These are phyloP conservation scores for Solanum chacoense DNA, from an alignment of 305 asterid species.

Conservation along the genomic window DNA sequence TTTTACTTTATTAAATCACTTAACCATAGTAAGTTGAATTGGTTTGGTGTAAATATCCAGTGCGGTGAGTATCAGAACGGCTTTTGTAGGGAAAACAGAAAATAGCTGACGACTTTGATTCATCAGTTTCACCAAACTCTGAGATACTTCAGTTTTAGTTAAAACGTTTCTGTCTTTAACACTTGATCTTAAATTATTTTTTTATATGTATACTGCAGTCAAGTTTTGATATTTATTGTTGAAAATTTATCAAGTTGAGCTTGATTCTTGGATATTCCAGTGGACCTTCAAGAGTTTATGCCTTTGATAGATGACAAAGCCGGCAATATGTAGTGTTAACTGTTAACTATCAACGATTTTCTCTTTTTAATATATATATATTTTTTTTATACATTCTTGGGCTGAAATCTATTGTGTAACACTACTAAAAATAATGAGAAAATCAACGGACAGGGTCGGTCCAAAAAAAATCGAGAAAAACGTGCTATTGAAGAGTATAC, in stretches of 20 bases:
- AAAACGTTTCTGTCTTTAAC: neutral
- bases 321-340: neutral
- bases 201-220: neutral
- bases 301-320: neutral
- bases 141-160: neutral
- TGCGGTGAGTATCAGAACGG: neutral
- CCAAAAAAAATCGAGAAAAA: too few species aligned
- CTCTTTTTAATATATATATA: too few species aligned
- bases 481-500: neutral
- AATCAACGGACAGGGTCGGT: too few species aligned
- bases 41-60: neutral
- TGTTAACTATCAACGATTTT: neutral
- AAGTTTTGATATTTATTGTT: neutral
- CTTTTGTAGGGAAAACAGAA: neutral
- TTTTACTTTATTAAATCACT: neutral
- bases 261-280: neutral
- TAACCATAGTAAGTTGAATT: neutral
- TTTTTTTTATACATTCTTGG: neutral
- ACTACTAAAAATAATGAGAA: neutral
- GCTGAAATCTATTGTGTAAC: neutral
- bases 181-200: neutral
- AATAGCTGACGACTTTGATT: neutral
- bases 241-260: neutral
- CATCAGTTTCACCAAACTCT: neutral
- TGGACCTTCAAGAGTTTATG: neutral